Percentiles rank a stretch among this genome's conserved stretches.
Conservation (phyloP, 768 basidiomycete genomes). For the Multifurca ochricompacta region DNA sequence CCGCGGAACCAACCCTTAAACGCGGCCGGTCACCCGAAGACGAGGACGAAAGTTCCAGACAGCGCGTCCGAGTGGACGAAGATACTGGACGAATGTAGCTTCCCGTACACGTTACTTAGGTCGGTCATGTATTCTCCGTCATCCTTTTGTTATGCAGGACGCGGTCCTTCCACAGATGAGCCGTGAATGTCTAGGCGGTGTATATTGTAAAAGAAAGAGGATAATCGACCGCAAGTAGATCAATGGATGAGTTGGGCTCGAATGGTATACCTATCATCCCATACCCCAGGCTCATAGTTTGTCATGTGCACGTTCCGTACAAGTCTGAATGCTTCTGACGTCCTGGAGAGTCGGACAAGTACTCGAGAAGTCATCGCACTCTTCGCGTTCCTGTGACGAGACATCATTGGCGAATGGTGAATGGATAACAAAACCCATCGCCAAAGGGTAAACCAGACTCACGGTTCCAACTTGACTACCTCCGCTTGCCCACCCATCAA, state of each 20-base stretch:
- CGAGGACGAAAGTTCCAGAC: constrained; percentile 53
- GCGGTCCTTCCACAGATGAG: constrained; percentile 14
- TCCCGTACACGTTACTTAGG: constrained; percentile 9
- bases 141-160: not conserved
- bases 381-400: constrained; percentile 21
- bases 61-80: constrained; percentile 53
- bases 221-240: constrained; percentile 24
- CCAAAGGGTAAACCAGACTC: constrained; percentile 24
- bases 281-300: constrained; percentile 31
- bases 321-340: constrained; percentile 62
- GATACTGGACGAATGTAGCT: constrained; percentile 65
- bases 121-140: constrained; percentile 20
- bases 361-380: constrained; percentile 41
- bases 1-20: constrained; percentile 42
- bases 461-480: constrained; percentile 45
- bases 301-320: constrained; percentile 58
- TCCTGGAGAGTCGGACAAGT: constrained; percentile 45
- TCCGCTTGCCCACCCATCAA: constrained; percentile 39
- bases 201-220: not conserved
- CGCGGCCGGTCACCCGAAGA: constrained; percentile 73
- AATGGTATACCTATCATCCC: constrained; percentile 36
- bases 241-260: constrained; percentile 47
- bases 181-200: not conserved
- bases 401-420: not conserved
- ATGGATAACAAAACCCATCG: not conserved